These are phyloP conservation scores for Cyclotella cryptica DNA, from an alignment of 108 stramenopile genomes.

Conservation along the genomic window DNA sequence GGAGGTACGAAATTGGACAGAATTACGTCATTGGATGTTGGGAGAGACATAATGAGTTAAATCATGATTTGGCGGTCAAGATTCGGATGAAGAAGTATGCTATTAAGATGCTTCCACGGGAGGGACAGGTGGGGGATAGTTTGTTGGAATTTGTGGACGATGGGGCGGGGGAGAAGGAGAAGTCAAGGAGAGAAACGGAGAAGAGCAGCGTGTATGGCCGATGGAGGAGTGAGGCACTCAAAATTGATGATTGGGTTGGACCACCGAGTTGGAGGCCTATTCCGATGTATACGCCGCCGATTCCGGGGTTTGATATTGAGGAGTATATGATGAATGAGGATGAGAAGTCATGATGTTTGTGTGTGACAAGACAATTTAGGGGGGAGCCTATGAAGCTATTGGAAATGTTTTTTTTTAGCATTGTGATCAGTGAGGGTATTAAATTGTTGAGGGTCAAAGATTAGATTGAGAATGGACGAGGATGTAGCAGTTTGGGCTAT, in stretches of 20 bases:
- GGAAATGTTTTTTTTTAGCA: too few species aligned
- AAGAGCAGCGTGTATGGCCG: conserved; percentile 44
- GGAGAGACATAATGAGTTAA: conserved; percentile 69
- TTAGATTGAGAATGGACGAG: too few species aligned
- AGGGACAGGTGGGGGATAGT: conserved; percentile 37
- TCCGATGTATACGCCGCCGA: conserved; percentile 77
- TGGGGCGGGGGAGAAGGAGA: not conserved
- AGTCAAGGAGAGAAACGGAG: not conserved
- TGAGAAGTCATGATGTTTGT: conserved; percentile 12
- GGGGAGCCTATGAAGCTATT: too few species aligned
- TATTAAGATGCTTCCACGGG: conserved; percentile 73
- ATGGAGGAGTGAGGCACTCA: conserved; percentile 65
- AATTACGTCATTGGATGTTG: conserved; percentile 85
- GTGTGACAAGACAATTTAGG: too few species aligned
- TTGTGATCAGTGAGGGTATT: too few species aligned
- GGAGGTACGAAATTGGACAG: conserved; percentile 65
- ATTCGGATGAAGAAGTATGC: conserved; percentile 80
- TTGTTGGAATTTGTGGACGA: conserved; percentile 1
- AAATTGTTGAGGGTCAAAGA: too few species aligned
- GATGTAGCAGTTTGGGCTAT: too few species aligned
- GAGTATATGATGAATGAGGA: conserved; percentile 57
- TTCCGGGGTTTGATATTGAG: conserved; percentile 73
- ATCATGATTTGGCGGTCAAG: conserved; percentile 85
- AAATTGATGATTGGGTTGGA: conserved; percentile 45
- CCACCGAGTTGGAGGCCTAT: conserved; percentile 70